Conservation (phyloP, 163 green algal species). For the Chlamydomonas reinhardtii region DNA sequence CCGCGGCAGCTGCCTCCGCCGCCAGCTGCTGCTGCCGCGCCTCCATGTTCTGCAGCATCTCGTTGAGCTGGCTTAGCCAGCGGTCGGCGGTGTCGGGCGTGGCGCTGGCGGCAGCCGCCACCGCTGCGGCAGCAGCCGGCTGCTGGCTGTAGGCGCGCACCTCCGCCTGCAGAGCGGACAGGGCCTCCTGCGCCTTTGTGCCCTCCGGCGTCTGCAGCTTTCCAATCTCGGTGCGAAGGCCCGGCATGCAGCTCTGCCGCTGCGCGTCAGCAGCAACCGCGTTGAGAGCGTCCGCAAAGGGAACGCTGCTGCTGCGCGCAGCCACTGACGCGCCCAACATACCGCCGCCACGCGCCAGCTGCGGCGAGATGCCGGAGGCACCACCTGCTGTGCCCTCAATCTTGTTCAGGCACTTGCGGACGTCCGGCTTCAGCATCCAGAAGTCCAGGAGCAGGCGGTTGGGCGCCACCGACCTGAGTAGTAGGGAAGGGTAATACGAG, state of each 20-base stretch:
- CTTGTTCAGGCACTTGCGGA: not conserved
- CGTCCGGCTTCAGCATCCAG: conserved; percentile 37
- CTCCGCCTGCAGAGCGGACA: conserved; percentile 71
- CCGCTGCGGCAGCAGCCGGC: conserved; percentile 6
- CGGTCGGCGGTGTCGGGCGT: conserved; percentile 30
- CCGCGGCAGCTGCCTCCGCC: not conserved
- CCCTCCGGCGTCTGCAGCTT: conserved; percentile 52
- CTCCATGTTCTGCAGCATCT: conserved; percentile 20
- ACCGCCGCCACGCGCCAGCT: too few relatives aligned
- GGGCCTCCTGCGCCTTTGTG: conserved; percentile 59
- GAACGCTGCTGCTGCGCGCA: too few relatives aligned
- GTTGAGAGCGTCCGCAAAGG: too few relatives aligned
- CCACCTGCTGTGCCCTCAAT: too few relatives aligned
- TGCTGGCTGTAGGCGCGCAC: conserved; percentile 67
- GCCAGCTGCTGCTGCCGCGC: conserved; percentile 16
- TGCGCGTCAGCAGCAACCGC: too few relatives aligned
- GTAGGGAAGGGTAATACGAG: too few relatives aligned
- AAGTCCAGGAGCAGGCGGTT: conserved; percentile 49
- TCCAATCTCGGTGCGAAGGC: conserved; percentile 35
- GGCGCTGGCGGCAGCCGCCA: conserved; percentile 20
- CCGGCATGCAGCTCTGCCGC: too few relatives aligned
- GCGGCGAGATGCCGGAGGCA: too few relatives aligned
- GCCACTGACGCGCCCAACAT: too few relatives aligned
- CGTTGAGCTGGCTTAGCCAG: not conserved
- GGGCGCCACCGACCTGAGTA: conserved; percentile 9